A percentile compares a stretch with the other conserved stretches of the same genome.
Evolutionary conservation across 345 rosid genomes (phyloP).

Genomic region (Fremontodendron californicum): DNA sequence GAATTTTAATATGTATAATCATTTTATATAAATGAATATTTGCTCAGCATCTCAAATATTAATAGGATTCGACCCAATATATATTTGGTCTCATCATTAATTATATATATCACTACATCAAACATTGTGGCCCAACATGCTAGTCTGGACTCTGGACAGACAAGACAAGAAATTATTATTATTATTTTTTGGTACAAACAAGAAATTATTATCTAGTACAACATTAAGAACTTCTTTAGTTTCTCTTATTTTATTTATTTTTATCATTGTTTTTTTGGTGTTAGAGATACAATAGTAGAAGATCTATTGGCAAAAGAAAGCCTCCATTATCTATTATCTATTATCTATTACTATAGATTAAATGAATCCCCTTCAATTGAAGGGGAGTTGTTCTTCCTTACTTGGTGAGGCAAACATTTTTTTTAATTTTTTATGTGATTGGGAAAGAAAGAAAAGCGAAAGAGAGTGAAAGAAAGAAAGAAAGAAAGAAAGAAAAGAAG

Average conservation of each 20-base stretch:
- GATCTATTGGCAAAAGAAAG: background rate
- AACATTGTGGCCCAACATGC: background rate
- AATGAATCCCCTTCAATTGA: too few relatives aligned
- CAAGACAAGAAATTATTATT: background rate
- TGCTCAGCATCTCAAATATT: background rate
- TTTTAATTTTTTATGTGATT: too few relatives aligned
- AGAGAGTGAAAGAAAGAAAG: too few relatives aligned
- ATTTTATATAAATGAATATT: too few relatives aligned
- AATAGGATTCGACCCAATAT: conserved; percentile 3
- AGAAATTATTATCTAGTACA: background rate
- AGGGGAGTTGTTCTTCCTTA: too few relatives aligned
- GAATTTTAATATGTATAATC: too few relatives aligned
- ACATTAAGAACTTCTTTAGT: background rate
- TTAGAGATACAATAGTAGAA: too few relatives aligned
- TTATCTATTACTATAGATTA: too few relatives aligned
- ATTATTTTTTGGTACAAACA: background rate
- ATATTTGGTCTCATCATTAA: background rate
- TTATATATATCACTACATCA: background rate
- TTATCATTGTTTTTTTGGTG: background rate
- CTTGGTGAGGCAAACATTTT: too few relatives aligned
- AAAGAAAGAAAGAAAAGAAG: too few relatives aligned
- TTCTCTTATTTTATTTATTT: background rate
- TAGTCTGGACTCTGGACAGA: background rate
- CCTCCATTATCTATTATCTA: too few relatives aligned
- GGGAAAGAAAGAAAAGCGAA: too few relatives aligned